These are phyloP conservation scores for Aspergillus eucalypticola DNA, from an alignment of 2,329 filamentous ascomycete species.

Conservation along the genomic window DNA sequence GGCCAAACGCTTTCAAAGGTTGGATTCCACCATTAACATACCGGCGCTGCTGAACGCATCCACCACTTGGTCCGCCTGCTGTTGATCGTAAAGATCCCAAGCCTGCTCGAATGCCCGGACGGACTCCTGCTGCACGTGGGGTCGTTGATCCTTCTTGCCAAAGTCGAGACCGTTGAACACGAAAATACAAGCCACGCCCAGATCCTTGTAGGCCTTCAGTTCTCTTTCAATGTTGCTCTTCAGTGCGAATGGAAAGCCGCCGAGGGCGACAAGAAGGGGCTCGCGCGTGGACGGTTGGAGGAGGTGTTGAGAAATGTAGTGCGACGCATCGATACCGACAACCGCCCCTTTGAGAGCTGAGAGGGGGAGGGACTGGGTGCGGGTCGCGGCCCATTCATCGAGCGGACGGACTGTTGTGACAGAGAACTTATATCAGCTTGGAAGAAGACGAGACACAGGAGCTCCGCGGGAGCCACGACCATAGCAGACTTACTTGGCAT, in stretches of 20 bases:
- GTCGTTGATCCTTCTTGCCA: constrained; percentile 69
- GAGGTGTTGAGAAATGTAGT: constrained; percentile 81
- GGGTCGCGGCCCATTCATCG: constrained; percentile 58
- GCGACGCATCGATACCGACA: constrained; percentile 84
- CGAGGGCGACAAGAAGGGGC: constrained; percentile 84
- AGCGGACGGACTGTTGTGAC: constrained; percentile 48
- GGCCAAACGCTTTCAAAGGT: constrained; percentile 5
- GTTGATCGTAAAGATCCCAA: constrained; percentile 83
- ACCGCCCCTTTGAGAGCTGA: constrained; percentile 71
- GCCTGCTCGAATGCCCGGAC: constrained; percentile 72
- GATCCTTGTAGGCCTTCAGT: constrained; percentile 68
- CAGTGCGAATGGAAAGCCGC: constrained; percentile 80
- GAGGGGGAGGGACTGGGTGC: constrained; percentile 61
- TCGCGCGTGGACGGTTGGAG: constrained; percentile 71
- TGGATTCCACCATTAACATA: constrained; percentile 42
- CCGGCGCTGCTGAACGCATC: constrained; percentile 81
- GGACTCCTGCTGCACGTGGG: constrained; percentile 61
- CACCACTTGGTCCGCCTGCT: constrained; percentile 78
- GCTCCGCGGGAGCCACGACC: constrained; percentile 5
- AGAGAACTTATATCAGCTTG: constrained; percentile 6
- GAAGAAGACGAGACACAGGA: constrained; percentile 4
- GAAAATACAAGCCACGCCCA: constrained; percentile 77
- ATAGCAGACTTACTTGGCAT: constrained; percentile 40
- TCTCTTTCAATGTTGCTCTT: constrained; percentile 73
- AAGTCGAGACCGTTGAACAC: constrained; percentile 88